Percentiles rank a stretch among this genome's conserved stretches.
Evolutionary conservation across 2,329 filamentous ascomycete genomes (phyloP).

Genomic region (Colletotrichum eremochloae): DNA sequence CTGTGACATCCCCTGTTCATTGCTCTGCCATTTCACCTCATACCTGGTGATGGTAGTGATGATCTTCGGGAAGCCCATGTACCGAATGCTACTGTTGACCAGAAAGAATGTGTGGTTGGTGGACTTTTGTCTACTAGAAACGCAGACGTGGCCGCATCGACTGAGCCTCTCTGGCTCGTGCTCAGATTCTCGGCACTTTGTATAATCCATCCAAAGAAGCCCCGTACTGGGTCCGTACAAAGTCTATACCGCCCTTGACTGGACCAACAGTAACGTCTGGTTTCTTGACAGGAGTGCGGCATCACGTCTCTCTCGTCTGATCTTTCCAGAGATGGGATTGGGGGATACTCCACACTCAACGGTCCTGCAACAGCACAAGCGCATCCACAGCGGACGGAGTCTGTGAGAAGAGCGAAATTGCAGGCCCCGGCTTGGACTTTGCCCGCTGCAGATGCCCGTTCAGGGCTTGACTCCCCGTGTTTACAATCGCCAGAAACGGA

Average conservation of each 20-base stretch:
- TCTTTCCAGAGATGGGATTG: conserved; percentile 25
- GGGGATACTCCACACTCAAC: conserved; percentile 19
- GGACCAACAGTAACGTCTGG: conserved; percentile 25
- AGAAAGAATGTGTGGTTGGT: conserved; percentile 16
- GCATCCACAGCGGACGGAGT: conserved; percentile 7
- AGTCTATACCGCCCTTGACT: conserved; percentile 14
- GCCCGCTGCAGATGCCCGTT: conserved; percentile 31
- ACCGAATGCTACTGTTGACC: conserved; percentile 24
- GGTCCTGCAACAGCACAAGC: conserved; percentile 13
- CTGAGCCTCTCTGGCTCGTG: conserved; percentile 16
- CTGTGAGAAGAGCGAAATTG: conserved; percentile 22
- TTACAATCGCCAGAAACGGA: not conserved
- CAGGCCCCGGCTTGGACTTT: conserved; percentile 23
- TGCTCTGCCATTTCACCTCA: conserved; percentile 34
- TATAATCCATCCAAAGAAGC: not conserved
- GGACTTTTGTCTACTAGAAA: conserved; percentile 18
- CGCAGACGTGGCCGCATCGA: conserved; percentile 28
- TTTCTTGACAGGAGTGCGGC: conserved; percentile 36
- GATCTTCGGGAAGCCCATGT: conserved; percentile 37
- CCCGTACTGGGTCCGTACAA: conserved; percentile 12
- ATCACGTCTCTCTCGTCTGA: conserved; percentile 31
- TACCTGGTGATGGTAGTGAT: conserved; percentile 11
- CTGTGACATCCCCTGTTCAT: conserved; percentile 18
- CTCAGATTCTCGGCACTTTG: conserved; percentile 19
- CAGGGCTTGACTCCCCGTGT: not conserved